phyloP scores from a whole-genome alignment of 1,284 basidiomycete genomes.

The Trichosporon faecale region DNA sequence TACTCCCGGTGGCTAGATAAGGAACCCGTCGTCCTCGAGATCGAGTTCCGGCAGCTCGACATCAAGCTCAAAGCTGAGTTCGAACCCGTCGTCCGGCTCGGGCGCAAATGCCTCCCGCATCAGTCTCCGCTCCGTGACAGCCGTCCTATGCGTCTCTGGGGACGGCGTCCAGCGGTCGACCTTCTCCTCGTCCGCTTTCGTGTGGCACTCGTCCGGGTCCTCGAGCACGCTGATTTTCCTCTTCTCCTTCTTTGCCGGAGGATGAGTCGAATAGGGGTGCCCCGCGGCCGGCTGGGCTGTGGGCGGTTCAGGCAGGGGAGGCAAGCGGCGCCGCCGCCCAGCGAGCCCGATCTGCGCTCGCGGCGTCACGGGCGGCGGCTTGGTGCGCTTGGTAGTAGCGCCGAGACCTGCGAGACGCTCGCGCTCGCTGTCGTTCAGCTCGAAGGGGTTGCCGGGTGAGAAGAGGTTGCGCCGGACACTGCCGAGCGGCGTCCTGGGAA shows the following conservation, averaged over 20 bases:
- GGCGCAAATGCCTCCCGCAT: not conserved
- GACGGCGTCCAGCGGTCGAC: not conserved
- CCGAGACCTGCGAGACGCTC: too few species aligned
- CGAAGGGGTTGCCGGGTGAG: not conserved
- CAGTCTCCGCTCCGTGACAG: not conserved
- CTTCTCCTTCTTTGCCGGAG: not conserved
- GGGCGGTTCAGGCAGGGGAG: not conserved
- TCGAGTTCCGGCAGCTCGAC: not conserved
- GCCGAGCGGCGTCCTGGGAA: not conserved
- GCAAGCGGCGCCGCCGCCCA: not conserved
- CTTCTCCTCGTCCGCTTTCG: not conserved
- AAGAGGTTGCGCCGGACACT: too few species aligned
- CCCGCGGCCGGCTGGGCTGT: not conserved
- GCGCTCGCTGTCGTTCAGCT: not conserved
- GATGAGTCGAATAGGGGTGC: not conserved
- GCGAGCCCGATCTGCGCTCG: not conserved
- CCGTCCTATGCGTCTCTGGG: not conserved
- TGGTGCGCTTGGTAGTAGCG: not conserved
- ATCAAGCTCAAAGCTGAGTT: not conserved
- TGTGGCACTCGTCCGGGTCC: not conserved
- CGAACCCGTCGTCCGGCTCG: not conserved
- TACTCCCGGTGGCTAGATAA: too few species aligned
- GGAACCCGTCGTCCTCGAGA: not conserved
- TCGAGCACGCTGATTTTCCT: slow-evolving; percentile 3
- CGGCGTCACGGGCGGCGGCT: not conserved